phyloP scores from a whole-genome alignment of 345 rosid genomes.

The Stellera chamaejasme region DNA sequence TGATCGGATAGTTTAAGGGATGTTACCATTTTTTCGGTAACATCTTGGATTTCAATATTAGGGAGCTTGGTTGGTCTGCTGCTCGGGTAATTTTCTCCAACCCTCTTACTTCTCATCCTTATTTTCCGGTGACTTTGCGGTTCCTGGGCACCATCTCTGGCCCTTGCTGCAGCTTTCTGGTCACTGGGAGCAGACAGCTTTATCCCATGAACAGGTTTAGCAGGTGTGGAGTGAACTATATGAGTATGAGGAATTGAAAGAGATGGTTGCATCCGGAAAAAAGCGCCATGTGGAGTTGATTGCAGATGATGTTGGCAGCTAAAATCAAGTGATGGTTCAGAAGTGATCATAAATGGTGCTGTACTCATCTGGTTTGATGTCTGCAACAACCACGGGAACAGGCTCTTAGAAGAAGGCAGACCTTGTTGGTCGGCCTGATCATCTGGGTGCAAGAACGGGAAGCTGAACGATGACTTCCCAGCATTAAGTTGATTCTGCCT shows the following conservation, averaged over 20 bases:
- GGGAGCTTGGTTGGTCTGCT: conserved; percentile 20
- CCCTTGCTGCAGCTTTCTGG: conserved; percentile 12
- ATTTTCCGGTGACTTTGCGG: conserved; percentile 14
- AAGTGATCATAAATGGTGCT: conserved; percentile 8
- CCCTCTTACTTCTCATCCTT: conserved; percentile 27
- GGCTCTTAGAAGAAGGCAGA: conserved; percentile 24
- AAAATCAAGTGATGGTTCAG: conserved; percentile 16
- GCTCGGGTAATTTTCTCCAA: conserved; percentile 12
- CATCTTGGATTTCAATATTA: conserved; percentile 23
- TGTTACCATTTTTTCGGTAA: background rate
- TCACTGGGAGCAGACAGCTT: conserved; percentile 18
- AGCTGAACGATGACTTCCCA: conserved; percentile 21
- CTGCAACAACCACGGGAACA: conserved; percentile 32
- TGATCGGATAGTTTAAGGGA: conserved; percentile 6
- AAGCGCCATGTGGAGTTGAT: conserved; percentile 8
- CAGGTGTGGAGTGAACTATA: conserved; percentile 15
- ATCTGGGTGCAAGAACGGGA: conserved; percentile 36
- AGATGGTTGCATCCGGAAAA: conserved; percentile 11
- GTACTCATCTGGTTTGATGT: conserved; percentile 17
- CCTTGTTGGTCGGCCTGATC: conserved; percentile 11
- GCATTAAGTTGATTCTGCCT: conserved; percentile 17
- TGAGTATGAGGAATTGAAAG: conserved; percentile 11
- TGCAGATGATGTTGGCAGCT: conserved; percentile 11
- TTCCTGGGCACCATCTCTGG: conserved; percentile 16
- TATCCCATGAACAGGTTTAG: conserved; percentile 18